Evolutionary conservation across 2,329 filamentous ascomycete genomes (phyloP).

Genomic region (Lojkania enalia): DNA sequence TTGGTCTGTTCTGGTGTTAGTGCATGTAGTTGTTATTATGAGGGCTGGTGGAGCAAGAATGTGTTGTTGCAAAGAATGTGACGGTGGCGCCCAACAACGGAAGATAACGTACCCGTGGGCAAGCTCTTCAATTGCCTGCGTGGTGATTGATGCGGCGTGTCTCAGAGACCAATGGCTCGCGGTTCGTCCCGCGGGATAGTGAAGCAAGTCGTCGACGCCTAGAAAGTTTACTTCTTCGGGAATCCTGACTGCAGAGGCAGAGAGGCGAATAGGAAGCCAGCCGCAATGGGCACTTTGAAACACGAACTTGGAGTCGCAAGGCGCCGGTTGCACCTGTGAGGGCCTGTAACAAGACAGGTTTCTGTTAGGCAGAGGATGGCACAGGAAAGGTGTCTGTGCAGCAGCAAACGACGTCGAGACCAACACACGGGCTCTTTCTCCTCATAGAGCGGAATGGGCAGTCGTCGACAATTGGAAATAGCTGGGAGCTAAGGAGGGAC

Average conservation of each 20-base stretch:
- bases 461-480: too few relatives aligned
- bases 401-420: slow-evolving; percentile 17
- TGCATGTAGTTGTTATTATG: slow-evolving; percentile 32
- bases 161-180: slow-evolving; percentile 15
- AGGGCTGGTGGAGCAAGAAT: slow-evolving; percentile 32
- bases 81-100: slow-evolving; percentile 28
- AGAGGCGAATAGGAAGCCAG: slow-evolving; percentile 24
- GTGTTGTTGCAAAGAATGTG: slow-evolving; percentile 30
- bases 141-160: slow-evolving; percentile 16
- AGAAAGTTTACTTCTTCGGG: slow-evolving; percentile 23
- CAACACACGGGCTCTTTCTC: slow-evolving; percentile 32
- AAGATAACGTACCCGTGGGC: slow-evolving; percentile 32
- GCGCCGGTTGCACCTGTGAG: slow-evolving; percentile 25
- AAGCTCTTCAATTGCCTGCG: slow-evolving; percentile 9
- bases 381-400: slow-evolving; percentile 12
- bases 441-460: slow-evolving; percentile 6
- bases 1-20: slow-evolving; percentile 27
- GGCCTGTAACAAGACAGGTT: slow-evolving; percentile 27
- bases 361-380: slow-evolving; percentile 27
- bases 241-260: slow-evolving; percentile 19
- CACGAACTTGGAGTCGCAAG: slow-evolving; percentile 19
- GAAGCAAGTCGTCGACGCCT: slow-evolving; percentile 4
- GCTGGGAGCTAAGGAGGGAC: slow-evolving; percentile 18
- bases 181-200: slow-evolving; percentile 11
- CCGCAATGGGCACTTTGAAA: slow-evolving; percentile 29